These are phyloP conservation scores for Deinandra increscens DNA, from an alignment of 129 eudicot species.

Conservation along the genomic window DNA sequence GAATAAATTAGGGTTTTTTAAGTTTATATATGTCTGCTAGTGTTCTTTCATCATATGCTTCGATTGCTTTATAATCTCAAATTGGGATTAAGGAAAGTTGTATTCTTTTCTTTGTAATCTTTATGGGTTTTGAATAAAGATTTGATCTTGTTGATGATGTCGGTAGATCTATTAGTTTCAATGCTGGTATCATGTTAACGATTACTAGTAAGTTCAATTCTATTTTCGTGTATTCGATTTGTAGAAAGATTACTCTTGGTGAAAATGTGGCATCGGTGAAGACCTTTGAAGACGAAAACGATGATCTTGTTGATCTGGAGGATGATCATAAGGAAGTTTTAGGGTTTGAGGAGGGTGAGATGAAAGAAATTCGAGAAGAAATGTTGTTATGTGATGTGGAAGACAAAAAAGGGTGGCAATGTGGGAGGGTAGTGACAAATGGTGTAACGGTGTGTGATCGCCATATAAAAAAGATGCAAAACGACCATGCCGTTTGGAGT, in stretches of 20 bases:
- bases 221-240: neutral
- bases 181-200: no score
- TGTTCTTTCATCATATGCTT: neutral
- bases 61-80: neutral
- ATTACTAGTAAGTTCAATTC: no score
- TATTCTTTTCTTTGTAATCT: neutral
- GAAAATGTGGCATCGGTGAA: slow-evolving; percentile 22
- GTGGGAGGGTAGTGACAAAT: slow-evolving; percentile 40
- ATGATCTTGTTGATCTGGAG: neutral
- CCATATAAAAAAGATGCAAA: slow-evolving; percentile 34
- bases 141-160: no score
- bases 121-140: slow-evolving; percentile 1
- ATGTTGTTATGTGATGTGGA: slow-evolving; percentile 36
- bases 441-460: slow-evolving; percentile 45
- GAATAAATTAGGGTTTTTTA: neutral
- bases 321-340: neutral
- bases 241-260: slow-evolving; percentile 13
- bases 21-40: neutral
- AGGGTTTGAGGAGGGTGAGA: slow-evolving; percentile 24
- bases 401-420: slow-evolving; percentile 58
- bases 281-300: slow-evolving; percentile 7
- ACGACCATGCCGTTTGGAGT: slow-evolving; percentile 14
- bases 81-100: neutral
- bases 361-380: slow-evolving; percentile 22
- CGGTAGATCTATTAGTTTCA: no score